These are phyloP conservation scores for Aspergillus hortae DNA, from an alignment of 2,329 filamentous ascomycete genomes.

Conservation along the genomic window DNA sequence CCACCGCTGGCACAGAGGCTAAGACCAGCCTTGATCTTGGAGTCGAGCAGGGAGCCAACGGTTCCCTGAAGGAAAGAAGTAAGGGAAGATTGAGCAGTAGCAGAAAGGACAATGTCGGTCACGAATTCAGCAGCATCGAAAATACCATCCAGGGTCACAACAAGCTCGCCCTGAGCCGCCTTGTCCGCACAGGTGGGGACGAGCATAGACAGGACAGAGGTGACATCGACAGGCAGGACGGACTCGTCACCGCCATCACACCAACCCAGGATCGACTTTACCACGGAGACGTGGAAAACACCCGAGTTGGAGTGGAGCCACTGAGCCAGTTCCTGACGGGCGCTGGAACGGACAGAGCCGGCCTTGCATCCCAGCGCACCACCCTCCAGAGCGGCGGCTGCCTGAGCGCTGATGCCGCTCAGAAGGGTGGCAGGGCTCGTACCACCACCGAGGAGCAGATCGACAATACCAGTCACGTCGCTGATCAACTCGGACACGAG, in stretches of 20 bases:
- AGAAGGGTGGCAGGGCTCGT: conserved; percentile 20
- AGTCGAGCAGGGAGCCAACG: conserved; percentile 19
- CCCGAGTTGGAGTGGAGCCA: conserved; percentile 26
- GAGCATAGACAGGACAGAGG: conserved; percentile 32
- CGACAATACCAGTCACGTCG: conserved; percentile 22
- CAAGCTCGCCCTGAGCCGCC: conserved; percentile 34
- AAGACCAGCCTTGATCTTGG: conserved; percentile 30
- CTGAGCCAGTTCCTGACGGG: conserved; percentile 25
- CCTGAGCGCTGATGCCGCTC: conserved; percentile 28
- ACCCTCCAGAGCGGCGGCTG: conserved; percentile 34
- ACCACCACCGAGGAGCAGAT: conserved; percentile 20
- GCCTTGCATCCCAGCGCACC: conserved; percentile 34
- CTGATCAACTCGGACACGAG: conserved; percentile 16
- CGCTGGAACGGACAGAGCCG: conserved; percentile 22
- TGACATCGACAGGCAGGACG: conserved; percentile 23
- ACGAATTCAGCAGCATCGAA: conserved; percentile 24
- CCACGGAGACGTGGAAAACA: conserved; percentile 24
- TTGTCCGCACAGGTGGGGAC: conserved; percentile 30
- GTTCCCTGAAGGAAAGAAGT: conserved; percentile 24
- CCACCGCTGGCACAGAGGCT: conserved; percentile 32
- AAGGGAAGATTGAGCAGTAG: conserved; percentile 26
- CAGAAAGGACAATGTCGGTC: conserved; percentile 29
- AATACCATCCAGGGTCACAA: conserved; percentile 36
- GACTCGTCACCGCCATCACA: conserved; percentile 26
- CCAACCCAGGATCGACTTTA: conserved; percentile 29